Conservation (phyloP, 805 yeast genomes). For the Starmerella cellae region DNA sequence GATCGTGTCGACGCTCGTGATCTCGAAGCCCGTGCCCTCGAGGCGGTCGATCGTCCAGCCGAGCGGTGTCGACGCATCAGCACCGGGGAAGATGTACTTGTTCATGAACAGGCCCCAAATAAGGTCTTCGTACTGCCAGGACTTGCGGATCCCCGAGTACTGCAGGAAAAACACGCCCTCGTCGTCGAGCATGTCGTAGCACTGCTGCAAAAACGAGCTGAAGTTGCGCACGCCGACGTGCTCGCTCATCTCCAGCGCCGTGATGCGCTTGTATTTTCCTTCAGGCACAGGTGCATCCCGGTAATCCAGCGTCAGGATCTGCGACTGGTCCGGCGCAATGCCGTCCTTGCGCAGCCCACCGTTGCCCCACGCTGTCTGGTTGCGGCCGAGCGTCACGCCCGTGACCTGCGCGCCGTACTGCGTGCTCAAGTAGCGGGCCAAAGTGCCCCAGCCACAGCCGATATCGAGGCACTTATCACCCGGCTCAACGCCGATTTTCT, state of each 20-base stretch:
- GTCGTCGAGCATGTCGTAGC: slow-evolving; percentile 75
- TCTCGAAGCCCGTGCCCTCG: slow-evolving; percentile 78
- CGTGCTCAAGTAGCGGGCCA: slow-evolving; percentile 70
- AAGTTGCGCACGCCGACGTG: slow-evolving; percentile 88
- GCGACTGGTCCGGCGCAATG: slow-evolving; percentile 52
- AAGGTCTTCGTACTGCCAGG: slow-evolving; percentile 89
- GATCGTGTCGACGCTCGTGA: slow-evolving; percentile 68
- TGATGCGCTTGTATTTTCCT: slow-evolving; percentile 64
- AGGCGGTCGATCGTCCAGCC: slow-evolving; percentile 64
- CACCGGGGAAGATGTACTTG: slow-evolving; percentile 94
- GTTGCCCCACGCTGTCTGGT: slow-evolving; percentile 86
- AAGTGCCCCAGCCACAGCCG: slow-evolving; percentile 96
- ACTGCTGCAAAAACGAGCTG: slow-evolving; percentile 60
- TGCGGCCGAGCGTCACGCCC: slow-evolving; percentile 78
- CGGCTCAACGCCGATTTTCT: slow-evolving; percentile 57
- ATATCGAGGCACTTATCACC: slow-evolving; percentile 71
- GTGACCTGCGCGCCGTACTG: slow-evolving; percentile 77
- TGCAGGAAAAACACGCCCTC: slow-evolving; percentile 81
- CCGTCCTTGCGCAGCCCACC: slow-evolving; percentile 55
- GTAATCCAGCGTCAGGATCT: slow-evolving; percentile 72
- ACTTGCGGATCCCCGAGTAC: slow-evolving; percentile 80
- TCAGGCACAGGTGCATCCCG: slow-evolving; percentile 72
- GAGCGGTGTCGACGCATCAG: slow-evolving; percentile 89
- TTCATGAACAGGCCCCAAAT: slow-evolving; percentile 94
- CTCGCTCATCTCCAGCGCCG: slow-evolving; percentile 91